Evolutionary conservation across 306 rosid species (phyloP).

Genomic region (Alnus glutinosa): DNA sequence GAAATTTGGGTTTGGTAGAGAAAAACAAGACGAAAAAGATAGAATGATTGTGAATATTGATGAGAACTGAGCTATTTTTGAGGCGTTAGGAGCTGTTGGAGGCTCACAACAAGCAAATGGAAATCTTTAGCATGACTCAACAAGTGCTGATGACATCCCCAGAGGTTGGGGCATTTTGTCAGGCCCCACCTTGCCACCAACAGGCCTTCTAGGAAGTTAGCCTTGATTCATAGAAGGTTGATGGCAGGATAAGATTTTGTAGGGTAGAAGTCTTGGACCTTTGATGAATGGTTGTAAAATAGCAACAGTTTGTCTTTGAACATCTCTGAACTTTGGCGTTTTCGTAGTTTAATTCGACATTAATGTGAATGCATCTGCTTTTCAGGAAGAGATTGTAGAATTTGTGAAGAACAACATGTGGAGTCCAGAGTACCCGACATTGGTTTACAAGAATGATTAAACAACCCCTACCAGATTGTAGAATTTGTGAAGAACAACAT

Average conservation of each 20-base stretch:
- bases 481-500: slow-evolving; percentile 69
- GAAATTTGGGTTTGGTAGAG: not conserved
- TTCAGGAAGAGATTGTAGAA: slow-evolving; percentile 72
- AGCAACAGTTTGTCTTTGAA: not conserved
- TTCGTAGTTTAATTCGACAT: not conserved
- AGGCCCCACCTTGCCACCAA: not conserved
- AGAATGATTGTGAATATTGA: too few species aligned
- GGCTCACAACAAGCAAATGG: too few species aligned
- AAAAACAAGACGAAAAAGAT: not conserved
- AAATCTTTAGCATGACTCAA: too few species aligned
- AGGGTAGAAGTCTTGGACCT: not conserved
- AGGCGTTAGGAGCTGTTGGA: too few species aligned
- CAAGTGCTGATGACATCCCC: too few species aligned
- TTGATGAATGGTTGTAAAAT: not conserved
- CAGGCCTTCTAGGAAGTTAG: not conserved
- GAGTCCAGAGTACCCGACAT: slow-evolving; percentile 83
- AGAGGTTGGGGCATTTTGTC: too few species aligned
- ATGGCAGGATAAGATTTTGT: not conserved
- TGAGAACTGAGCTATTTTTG: too few species aligned
- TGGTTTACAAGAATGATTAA: slow-evolving; percentile 77
- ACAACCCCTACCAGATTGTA: slow-evolving; percentile 30
- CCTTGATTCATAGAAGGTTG: not conserved
- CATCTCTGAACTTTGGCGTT: not conserved
- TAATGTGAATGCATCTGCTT: slow-evolving; percentile 18
- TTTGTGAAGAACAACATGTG: slow-evolving; percentile 81